Conservation (phyloP, 2,329 filamentous ascomycete genomes). For the Ophiocordyceps camponoti-rufipedis region DNA sequence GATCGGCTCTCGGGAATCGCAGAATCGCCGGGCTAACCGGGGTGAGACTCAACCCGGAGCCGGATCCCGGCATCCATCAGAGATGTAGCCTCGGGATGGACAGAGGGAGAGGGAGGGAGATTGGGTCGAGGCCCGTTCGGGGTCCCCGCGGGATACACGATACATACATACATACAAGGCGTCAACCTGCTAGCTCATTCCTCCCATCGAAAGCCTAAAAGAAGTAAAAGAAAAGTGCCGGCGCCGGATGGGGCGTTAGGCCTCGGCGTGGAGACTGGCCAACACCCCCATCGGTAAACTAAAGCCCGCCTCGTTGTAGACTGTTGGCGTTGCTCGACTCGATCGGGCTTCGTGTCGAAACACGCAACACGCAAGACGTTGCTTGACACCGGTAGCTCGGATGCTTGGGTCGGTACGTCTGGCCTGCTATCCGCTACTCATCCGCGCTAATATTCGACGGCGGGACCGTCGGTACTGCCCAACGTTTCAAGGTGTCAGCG, state of each 20-base stretch:
- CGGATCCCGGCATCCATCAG: no score
- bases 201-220: neutral
- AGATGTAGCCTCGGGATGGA: no score
- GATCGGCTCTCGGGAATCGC: no score
- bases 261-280: neutral
- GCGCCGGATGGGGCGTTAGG: neutral
- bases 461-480: neutral
- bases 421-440: neutral
- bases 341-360: no score
- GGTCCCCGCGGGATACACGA: no score
- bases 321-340: neutral
- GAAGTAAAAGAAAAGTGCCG: neutral
- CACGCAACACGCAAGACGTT: no score
- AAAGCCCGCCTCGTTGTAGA: neutral
- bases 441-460: neutral
- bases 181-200: neutral
- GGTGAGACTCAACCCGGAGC: no score
- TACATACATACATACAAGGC: no score
- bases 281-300: neutral
- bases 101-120: neutral
- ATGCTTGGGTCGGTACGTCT: neutral
- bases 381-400: neutral
- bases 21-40: no score
- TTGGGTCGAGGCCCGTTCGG: neutral
- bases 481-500: neutral